A percentile compares a stretch with the other conserved stretches of the same genome.
phyloP scores from a whole-genome alignment of 805 yeast species.

The Naumovozyma castellii region DNA sequence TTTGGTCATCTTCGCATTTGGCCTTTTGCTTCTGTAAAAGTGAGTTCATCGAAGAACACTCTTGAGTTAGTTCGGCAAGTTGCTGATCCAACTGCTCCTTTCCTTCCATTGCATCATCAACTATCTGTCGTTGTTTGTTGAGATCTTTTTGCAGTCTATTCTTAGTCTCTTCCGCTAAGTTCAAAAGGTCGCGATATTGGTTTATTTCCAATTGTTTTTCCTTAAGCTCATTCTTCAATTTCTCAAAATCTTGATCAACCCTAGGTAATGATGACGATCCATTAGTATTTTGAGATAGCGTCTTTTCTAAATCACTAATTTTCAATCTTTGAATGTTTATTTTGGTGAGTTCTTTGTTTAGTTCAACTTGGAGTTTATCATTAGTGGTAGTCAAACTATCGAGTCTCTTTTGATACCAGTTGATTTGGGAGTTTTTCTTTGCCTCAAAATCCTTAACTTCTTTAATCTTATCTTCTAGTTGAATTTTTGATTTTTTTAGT shows the following conservation, averaged over 20 bases:
- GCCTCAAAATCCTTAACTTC: not conserved
- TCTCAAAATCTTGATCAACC: no score
- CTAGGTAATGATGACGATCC: no score
- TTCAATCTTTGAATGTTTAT: not conserved
- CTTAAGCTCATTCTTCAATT: no score
- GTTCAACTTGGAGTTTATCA: not conserved
- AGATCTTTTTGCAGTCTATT: no score
- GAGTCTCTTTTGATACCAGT: slow-evolving; percentile 50
- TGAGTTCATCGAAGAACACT: not conserved
- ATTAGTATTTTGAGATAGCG: not conserved
- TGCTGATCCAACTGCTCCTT: not conserved
- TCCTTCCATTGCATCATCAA: no score
- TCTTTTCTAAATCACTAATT: not conserved
- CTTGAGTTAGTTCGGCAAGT: not conserved
- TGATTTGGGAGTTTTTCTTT: slow-evolving; percentile 40
- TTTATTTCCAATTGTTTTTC: no score
- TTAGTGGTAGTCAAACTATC: slow-evolving; percentile 35
- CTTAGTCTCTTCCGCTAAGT: no score
- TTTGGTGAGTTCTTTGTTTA: not conserved
- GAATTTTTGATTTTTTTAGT: not conserved
- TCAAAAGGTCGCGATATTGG: no score
- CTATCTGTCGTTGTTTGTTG: no score
- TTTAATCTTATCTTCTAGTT: not conserved
- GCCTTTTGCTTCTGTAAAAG: not conserved
- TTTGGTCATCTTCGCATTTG: not conserved